These are phyloP conservation scores for Leptographium procerum DNA, from an alignment of 2,329 filamentous ascomycete species.

Conservation along the genomic window DNA sequence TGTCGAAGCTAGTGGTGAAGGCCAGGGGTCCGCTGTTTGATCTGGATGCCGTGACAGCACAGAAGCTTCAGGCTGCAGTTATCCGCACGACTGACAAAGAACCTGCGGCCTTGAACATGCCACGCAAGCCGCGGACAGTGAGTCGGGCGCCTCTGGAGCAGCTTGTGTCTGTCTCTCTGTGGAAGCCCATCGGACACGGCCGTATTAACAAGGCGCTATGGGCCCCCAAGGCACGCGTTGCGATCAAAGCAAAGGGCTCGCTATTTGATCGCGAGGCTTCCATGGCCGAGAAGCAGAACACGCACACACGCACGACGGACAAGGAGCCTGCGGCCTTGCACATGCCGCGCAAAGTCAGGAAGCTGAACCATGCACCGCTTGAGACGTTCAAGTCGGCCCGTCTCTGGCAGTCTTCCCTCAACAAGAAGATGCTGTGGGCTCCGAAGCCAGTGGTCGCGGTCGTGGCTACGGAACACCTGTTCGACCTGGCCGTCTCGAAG, in stretches of 20 bases:
- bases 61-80: neutral
- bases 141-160: neutral
- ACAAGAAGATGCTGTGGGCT: constrained; percentile 2
- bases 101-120: constrained; percentile 18
- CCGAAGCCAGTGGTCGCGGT: neutral
- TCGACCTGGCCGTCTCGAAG: constrained; percentile 7
- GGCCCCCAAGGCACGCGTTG: neutral
- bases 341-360: constrained; percentile 14
- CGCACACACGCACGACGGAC: constrained; percentile 7
- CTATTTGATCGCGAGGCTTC: constrained; percentile 8
- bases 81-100: constrained; percentile 3
- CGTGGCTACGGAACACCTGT: constrained; percentile 1
- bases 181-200: constrained; percentile 8
- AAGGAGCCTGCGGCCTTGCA: constrained; percentile 4
- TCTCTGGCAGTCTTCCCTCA: neutral
- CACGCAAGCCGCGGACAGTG: constrained; percentile 11
- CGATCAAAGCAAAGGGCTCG: neutral
- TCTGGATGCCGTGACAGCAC: neutral
- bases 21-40: neutral
- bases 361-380: neutral
- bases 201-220: neutral
- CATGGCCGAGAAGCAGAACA: neutral
- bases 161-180: constrained; percentile 15
- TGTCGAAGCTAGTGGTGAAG: neutral
- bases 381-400: constrained; percentile 1